Percentiles rank a stretch among this genome's conserved stretches.
These are phyloP conservation scores for Halophytophthora batemanensis DNA, from an alignment of 352 stramenopile species.

Conservation along the genomic window DNA sequence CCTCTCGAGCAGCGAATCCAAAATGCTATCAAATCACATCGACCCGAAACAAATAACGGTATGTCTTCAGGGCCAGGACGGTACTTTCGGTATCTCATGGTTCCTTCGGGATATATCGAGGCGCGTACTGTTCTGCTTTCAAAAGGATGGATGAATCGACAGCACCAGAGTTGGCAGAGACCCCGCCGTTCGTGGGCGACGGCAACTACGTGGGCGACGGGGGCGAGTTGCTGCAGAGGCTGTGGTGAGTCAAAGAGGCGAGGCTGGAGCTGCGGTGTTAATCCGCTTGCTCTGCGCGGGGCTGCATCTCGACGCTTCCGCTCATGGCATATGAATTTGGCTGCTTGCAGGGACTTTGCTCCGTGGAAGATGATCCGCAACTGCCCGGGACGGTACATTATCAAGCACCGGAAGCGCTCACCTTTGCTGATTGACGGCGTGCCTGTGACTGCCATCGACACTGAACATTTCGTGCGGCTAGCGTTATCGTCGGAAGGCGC, in stretches of 20 bases:
- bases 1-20: too few species aligned
- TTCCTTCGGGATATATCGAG: too few species aligned
- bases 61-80: too few species aligned
- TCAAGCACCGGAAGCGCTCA: conserved; percentile 45
- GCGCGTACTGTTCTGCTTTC: not conserved
- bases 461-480: conserved; percentile 21
- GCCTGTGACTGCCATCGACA: conserved; percentile 34
- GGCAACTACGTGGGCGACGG: conserved; percentile 52
- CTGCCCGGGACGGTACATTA: conserved; percentile 60
- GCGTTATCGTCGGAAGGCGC: conserved; percentile 10
- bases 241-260: conserved; percentile 32
- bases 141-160: too few species aligned
- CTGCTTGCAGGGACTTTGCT: conserved; percentile 43
- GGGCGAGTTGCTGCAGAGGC: conserved; percentile 37
- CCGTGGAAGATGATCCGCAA: conserved; percentile 74
- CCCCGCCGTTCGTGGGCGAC: conserved; percentile 37
- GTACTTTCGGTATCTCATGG: too few species aligned
- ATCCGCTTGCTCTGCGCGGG: too few species aligned
- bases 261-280: not conserved
- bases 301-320: not conserved
- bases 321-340: conserved; percentile 1
- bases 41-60: too few species aligned
- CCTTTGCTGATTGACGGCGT: conserved; percentile 29
- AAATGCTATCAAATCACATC: too few species aligned
- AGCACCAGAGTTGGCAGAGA: not conserved